Base-by-base conservation (phyloP, 495 filamentous ascomycete species). In the Evernia prunastri region DNA sequence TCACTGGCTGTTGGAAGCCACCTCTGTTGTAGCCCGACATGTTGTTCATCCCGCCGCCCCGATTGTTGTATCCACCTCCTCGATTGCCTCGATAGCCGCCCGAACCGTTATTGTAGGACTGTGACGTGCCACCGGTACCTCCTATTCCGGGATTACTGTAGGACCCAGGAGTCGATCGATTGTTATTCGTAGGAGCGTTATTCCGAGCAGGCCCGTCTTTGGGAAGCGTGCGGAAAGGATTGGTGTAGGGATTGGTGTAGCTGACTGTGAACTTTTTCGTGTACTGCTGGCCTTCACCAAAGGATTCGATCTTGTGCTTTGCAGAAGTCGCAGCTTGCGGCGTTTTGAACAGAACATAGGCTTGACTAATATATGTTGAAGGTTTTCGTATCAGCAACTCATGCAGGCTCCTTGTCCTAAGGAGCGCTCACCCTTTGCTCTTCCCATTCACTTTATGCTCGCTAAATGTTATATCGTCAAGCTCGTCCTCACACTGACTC, bases 401-500 rank as follows among this genome's bases (percentile, higher is more conserved):
- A 17, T 61, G 25, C 37, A 45, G 27, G 15, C 18, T 53, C 27
- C 17, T 56, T 18, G 47, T 13, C 23, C 18, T 54, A 36, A 29
- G 31, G 59, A 29, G 35, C 51, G 75, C 87, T 68, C 80, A 96
- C 93, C 93, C 92, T 77, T 97, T 97, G 73, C 90, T 94, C 75
- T 98, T 98, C 61, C 94, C 94, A 69, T 98, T 98, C 18, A 97
- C 91, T 75, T 98, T 98, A 75, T 97, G 94, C 72, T 98, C 94
- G 66, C 88, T 96, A 70, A 97, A 97, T 1, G 92, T 96, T 51
- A 97, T 86, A 62, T 96, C 93, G 70, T 91, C 91, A 27, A 98
- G 79, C 69, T 96, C 90, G 54, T 85, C 82, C 71, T 97, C 94
- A 67, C 83, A 88, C 12, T 79, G 81, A 36, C 87, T 88, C 64